phyloP scores from a whole-genome alignment of 2,329 filamentous ascomycete species.

The Phyllosticta citriasiana region DNA sequence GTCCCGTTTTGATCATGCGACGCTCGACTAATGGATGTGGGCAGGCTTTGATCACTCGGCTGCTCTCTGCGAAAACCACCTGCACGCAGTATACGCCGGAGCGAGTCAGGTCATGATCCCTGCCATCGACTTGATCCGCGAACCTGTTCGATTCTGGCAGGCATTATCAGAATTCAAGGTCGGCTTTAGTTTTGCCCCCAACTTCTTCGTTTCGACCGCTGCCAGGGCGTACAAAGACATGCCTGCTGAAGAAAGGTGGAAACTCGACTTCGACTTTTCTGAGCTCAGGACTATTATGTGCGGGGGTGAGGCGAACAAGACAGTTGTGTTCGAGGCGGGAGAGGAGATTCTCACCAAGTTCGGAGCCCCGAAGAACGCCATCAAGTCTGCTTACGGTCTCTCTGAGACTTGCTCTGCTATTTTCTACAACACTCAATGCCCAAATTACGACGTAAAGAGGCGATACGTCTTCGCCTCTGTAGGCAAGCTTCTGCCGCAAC shows the following conservation, averaged over 20 bases:
- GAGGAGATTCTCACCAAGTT: slow-evolving; percentile 21
- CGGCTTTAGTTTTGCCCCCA: slow-evolving; percentile 36
- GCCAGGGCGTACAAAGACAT: slow-evolving; percentile 1
- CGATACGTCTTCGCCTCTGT: slow-evolving; percentile 26
- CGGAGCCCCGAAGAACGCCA: slow-evolving; percentile 17
- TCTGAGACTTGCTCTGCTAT: slow-evolving; percentile 7
- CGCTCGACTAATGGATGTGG: neutral
- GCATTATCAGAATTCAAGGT: slow-evolving; percentile 33
- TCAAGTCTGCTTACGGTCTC: slow-evolving; percentile 9
- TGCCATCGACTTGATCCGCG: slow-evolving; percentile 31
- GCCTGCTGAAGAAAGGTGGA: neutral
- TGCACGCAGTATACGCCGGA: slow-evolving; percentile 36
- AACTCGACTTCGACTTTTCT: slow-evolving; percentile 1
- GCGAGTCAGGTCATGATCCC: slow-evolving; percentile 38
- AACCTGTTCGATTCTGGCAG: slow-evolving; percentile 31
- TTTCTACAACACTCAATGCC: slow-evolving; percentile 34
- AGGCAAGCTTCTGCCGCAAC: slow-evolving; percentile 18
- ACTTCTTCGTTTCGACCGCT: slow-evolving; percentile 28
- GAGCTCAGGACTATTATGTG: slow-evolving; percentile 27
- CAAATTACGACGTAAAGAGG: slow-evolving; percentile 27
- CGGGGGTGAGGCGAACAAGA: slow-evolving; percentile 39
- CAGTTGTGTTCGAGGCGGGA: slow-evolving; percentile 22
- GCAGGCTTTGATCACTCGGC: slow-evolving; percentile 42
- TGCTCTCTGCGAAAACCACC: slow-evolving; percentile 41
- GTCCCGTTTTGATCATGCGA: neutral